Evolutionary conservation across 2,329 filamentous ascomycete species (phyloP), one percentile per base, ranked within the genome.

Genomic region (Alternaria longipes): DNA sequence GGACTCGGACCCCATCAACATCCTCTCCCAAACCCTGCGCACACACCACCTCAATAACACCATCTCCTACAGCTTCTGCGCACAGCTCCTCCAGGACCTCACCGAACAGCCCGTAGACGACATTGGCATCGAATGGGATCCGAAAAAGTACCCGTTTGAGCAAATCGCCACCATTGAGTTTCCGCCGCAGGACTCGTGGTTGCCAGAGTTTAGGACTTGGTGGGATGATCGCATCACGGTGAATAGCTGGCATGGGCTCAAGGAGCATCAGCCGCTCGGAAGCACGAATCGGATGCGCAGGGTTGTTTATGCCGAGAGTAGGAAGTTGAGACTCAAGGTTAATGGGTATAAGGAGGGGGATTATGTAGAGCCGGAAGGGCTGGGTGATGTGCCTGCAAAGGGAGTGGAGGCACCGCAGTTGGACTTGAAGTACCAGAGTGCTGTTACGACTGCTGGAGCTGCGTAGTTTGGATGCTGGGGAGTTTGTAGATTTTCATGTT

Each of bases 131-230:
- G 71, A 77, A 7, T 84, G 82, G 82, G 81, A 85, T 47, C 71
- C 76, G 4, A 77, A 80, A 38, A 83, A 81, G 47, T 84, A 82
- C 56, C 82, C 82, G 2, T 84, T 78, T 72, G 80, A 84, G 63
- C 82, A 80, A 2, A 78, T 84, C 6, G 83, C 80, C 1, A 76
- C 74, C 7, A 60, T 81, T 9, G 79, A 80, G 44, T 81, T 81
- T 53, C 74, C 78, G 46, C 76, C 76, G 8, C 79, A 81, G 65
- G 79, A 81, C 51, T 70, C 65, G 12, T 80, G 77, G 77, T 54
- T 80, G n/a, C 78, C 78, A 2, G 77, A 77, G 62, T 80, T 80
- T 64, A 63, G 78, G 34, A 73, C 75, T 1, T 80, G 76, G 77
- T 80, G 78, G 78, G 78, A 80, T 46, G 77, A 80, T 50, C 62